These are phyloP conservation scores for Westerdykella sp. DNA, from an alignment of 2,329 filamentous ascomycete species.

Conservation along the genomic window DNA sequence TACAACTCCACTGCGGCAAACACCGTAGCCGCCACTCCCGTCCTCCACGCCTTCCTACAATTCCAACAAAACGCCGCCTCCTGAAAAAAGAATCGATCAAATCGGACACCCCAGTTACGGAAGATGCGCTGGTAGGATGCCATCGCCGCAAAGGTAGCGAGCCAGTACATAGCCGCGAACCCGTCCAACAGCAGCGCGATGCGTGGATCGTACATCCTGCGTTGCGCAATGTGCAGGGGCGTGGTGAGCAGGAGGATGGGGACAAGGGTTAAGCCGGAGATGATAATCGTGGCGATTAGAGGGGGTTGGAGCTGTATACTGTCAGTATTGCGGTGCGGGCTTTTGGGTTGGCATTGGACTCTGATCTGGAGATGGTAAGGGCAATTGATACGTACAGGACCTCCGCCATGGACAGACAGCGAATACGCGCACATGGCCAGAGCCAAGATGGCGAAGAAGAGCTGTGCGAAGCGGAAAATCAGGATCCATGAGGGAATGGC, in stretches of 20 bases:
- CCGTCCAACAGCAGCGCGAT: constrained; percentile 13
- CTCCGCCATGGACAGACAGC: constrained; percentile 13
- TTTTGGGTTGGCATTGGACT: neutral
- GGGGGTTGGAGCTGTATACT: constrained; percentile 11
- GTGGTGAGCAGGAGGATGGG: constrained; percentile 14
- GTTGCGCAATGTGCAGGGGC: constrained; percentile 13
- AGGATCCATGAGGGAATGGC: constrained; percentile 17
- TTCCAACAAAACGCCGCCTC: constrained; percentile 4
- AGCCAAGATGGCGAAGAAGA: constrained; percentile 23
- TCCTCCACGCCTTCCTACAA: constrained; percentile 13
- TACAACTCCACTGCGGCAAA: constrained; percentile 17
- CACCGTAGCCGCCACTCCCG: constrained; percentile 10
- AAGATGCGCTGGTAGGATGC: constrained; percentile 16
- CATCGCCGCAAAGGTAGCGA: constrained; percentile 14
- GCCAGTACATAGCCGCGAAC: constrained; percentile 14
- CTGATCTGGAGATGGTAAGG: neutral
- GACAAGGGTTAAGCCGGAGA: constrained; percentile 13
- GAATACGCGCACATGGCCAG: constrained; percentile 22
- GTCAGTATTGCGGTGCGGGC: no score
- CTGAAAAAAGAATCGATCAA: neutral
- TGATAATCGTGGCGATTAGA: constrained; percentile 15
- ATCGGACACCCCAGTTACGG: constrained; percentile 4
- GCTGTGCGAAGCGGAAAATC: constrained; percentile 20
- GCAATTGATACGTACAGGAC: constrained; percentile 9
- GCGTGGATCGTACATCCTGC: constrained; percentile 13